Percentiles rank a stretch among this genome's conserved stretches.
phyloP scores from a whole-genome alignment of 2,329 filamentous ascomycete species.

The Leptographium radiaticola region DNA sequence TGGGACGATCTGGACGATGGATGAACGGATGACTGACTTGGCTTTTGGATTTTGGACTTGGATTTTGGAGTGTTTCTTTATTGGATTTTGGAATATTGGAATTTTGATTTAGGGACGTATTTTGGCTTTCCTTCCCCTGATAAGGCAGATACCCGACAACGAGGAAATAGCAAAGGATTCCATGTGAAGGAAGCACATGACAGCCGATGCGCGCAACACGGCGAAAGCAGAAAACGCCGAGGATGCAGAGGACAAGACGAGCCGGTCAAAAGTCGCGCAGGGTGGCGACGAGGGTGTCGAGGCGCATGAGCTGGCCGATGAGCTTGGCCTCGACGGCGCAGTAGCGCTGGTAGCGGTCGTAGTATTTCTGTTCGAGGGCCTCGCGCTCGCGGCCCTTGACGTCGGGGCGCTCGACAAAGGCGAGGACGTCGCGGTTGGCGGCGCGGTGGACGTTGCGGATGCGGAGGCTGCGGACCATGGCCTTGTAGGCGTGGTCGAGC shows the following conservation, averaged over 20 bases:
- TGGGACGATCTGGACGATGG: not conserved
- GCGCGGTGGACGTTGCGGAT: conserved; percentile 64
- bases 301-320: conserved; percentile 61
- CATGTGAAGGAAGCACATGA: not conserved
- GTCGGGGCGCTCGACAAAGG: conserved; percentile 73
- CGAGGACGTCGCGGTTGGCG: conserved; percentile 58
- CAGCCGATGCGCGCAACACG: no score
- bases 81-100: no score
- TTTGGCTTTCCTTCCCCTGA: not conserved
- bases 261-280: conserved; percentile 57
- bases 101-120: not conserved
- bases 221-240: no score
- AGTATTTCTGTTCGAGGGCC: conserved; percentile 62
- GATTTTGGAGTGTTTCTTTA: no score
- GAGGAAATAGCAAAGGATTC: not conserved
- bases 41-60: no score
- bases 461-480: conserved; percentile 75
- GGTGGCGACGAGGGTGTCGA: conserved; percentile 76
- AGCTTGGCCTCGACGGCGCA: conserved; percentile 59
- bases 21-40: not conserved
- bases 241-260: not conserved
- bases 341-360: conserved; percentile 46
- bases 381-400: conserved; percentile 75
- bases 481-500: conserved; percentile 74
- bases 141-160: not conserved